These are phyloP conservation scores for Wickerhamomyces bovis DNA, from an alignment of 805 yeast genomes.

Conservation along the genomic window DNA sequence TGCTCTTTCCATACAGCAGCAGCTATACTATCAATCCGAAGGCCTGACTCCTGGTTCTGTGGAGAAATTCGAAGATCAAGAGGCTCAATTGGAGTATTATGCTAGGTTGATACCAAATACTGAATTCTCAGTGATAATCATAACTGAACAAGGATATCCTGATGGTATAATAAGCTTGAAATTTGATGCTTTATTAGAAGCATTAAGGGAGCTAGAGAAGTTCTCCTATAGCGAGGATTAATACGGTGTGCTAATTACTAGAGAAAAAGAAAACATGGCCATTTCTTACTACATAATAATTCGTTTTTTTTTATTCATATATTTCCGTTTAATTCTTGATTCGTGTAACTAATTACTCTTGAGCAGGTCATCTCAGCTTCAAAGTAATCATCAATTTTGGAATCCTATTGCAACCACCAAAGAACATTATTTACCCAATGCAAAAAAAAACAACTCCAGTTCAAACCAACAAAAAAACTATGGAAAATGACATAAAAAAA, in stretches of 20 bases:
- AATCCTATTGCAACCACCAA: neutral
- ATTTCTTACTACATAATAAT: neutral
- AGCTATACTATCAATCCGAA: neutral
- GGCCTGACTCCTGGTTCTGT: neutral
- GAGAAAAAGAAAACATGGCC: neutral
- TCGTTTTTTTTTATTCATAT: neutral
- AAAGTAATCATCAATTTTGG: neutral
- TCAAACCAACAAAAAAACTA: neutral
- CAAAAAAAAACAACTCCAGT: neutral
- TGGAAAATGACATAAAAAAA: neutral
- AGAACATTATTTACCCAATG: neutral
- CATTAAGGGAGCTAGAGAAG: slow-evolving; percentile 15
- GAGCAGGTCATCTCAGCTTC: neutral
- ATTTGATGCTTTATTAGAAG: slow-evolving; percentile 8
- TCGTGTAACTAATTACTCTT: neutral
- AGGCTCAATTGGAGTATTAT: slow-evolving; percentile 6
- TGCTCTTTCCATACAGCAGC: slow-evolving; percentile 2
- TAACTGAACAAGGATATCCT: slow-evolving; percentile 22
- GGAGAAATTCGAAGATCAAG: slow-evolving; percentile 6
- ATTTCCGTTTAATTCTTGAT: neutral
- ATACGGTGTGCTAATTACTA: too few species aligned
- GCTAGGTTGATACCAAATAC: slow-evolving; percentile 11
- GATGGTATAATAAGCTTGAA: slow-evolving; percentile 18
- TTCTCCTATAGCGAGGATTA: slow-evolving; percentile 14
- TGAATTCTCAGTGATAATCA: slow-evolving; percentile 14